Evolutionary conservation across 2,329 filamentous ascomycete genomes (phyloP).

Genomic region (Coniochaeta ligniaria): DNA sequence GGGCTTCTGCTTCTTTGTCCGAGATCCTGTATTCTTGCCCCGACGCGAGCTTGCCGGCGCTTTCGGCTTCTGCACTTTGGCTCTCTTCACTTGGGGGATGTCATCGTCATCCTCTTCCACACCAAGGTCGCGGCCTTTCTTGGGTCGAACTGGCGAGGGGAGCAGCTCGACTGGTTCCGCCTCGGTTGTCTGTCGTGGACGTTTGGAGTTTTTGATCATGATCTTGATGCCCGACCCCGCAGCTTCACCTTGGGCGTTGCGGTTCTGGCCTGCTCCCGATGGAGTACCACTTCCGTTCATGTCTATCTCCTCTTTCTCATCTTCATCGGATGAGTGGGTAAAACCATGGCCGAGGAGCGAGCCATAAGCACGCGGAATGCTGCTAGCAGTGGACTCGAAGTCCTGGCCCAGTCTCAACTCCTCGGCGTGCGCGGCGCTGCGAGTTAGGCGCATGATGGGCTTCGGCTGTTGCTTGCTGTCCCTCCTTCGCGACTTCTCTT

Average conservation of each 20-base stretch:
- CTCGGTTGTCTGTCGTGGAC: not conserved
- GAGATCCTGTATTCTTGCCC: not conserved
- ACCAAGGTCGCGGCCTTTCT: not conserved
- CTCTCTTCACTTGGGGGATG: not conserved
- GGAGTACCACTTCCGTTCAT: not conserved
- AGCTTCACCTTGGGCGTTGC: not conserved
- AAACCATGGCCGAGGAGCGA: not conserved
- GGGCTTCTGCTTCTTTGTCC: not conserved
- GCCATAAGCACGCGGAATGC: not conserved
- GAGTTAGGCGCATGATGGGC: constrained; percentile 11
- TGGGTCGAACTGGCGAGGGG: not conserved
- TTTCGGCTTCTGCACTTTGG: not conserved
- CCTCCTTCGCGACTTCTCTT: constrained; percentile 14
- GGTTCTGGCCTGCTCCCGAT: not conserved
- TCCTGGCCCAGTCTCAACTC: not conserved
- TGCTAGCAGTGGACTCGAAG: not conserved
- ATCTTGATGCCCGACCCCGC: not conserved
- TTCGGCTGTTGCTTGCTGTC: constrained; percentile 10
- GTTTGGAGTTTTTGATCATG: not conserved
- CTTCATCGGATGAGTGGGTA: not conserved
- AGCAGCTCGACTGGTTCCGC: not conserved
- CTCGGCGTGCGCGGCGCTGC: not conserved
- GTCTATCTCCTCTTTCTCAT: not conserved
- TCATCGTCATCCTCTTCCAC: not conserved
- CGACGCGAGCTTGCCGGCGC: not conserved